Percentiles rank a stretch among this genome's conserved stretches.
Evolutionary conservation across 1,284 basidiomycete genomes (phyloP).

Genomic region (Rhodotorula mucilaginosa): DNA sequence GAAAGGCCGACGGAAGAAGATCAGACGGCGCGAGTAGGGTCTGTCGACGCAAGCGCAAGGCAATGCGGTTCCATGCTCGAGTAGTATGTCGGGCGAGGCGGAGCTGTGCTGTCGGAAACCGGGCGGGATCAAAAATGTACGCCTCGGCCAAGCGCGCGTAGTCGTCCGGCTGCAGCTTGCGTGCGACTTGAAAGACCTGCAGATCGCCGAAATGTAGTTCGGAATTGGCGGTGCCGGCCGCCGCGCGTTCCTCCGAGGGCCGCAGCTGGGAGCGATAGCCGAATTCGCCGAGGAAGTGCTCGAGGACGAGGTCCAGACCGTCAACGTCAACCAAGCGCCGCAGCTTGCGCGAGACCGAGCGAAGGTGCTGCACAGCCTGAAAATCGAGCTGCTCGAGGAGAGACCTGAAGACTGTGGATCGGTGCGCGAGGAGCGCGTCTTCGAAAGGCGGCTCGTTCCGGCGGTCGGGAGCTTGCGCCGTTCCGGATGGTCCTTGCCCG

Average conservation of each 20-base stretch:
- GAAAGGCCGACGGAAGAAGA: slow-evolving; percentile 5
- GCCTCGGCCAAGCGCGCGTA: slow-evolving; percentile 35
- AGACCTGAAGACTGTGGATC: too few species aligned
- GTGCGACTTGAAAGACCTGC: slow-evolving; percentile 65
- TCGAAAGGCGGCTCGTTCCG: too few species aligned
- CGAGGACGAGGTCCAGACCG: slow-evolving; percentile 36
- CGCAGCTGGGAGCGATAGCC: slow-evolving; percentile 29
- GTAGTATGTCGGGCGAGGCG: slow-evolving; percentile 47
- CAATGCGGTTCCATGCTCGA: slow-evolving; percentile 49
- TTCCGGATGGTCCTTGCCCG: too few species aligned
- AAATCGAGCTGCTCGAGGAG: too few species aligned
- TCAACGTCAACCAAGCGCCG: slow-evolving; percentile 20
- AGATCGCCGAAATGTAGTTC: slow-evolving; percentile 64
- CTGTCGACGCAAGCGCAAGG: slow-evolving; percentile 48
- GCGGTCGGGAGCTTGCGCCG: too few species aligned
- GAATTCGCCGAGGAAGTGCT: slow-evolving; percentile 38
- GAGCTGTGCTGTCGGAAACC: slow-evolving; percentile 46
- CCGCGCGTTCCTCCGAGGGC: too few species aligned
- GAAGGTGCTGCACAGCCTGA: too few species aligned
- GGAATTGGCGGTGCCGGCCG: not conserved
- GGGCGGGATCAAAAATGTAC: slow-evolving; percentile 32
- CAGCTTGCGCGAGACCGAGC: slow-evolving; percentile 21
- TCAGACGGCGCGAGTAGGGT: not conserved
- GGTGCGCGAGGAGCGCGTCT: too few species aligned
- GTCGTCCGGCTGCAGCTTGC: slow-evolving; percentile 15